Conservation (phyloP, 108 stramenopile species). For the Bacterosira constricta region DNA sequence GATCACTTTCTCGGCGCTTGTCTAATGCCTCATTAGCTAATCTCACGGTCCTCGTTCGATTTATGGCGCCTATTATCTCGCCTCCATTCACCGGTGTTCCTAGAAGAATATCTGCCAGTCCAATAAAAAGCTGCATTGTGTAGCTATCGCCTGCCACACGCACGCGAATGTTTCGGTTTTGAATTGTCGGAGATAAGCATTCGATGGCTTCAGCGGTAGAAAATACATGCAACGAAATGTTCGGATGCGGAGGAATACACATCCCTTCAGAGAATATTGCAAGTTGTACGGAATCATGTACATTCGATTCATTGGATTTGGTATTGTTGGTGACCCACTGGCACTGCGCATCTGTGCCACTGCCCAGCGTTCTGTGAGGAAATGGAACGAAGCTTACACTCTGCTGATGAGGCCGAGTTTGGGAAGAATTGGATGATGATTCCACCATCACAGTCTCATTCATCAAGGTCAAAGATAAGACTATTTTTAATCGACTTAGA, state of each 20-base stretch:
- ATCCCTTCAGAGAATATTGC: slow-evolving; percentile 3
- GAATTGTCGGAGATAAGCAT: no score
- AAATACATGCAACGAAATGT: slow-evolving; percentile 6
- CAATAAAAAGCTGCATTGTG: slow-evolving; percentile 24
- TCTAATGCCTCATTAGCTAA: background rate
- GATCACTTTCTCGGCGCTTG: background rate
- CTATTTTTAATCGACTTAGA: no score
- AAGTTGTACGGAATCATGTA: background rate
- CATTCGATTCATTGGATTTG: background rate
- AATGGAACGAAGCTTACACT: slow-evolving; percentile 2
- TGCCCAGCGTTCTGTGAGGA: slow-evolving; percentile 13
- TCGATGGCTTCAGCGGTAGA: slow-evolving; percentile 19
- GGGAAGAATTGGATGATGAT: no score
- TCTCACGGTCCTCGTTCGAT: background rate
- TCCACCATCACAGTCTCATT: no score
- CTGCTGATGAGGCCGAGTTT: no score
- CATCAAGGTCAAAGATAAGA: no score
- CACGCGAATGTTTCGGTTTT: background rate
- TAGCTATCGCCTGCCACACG: slow-evolving; percentile 25
- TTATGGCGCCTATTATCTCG: background rate
- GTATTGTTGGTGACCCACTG: no score
- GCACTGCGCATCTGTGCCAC: slow-evolving; percentile 1
- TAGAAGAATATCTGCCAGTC: slow-evolving; percentile 22
- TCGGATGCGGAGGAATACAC: background rate
- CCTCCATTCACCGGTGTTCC: background rate